Base-by-base conservation (phyloP, 164 flowering plant genomes). In the Sextonia rubra region DNA sequence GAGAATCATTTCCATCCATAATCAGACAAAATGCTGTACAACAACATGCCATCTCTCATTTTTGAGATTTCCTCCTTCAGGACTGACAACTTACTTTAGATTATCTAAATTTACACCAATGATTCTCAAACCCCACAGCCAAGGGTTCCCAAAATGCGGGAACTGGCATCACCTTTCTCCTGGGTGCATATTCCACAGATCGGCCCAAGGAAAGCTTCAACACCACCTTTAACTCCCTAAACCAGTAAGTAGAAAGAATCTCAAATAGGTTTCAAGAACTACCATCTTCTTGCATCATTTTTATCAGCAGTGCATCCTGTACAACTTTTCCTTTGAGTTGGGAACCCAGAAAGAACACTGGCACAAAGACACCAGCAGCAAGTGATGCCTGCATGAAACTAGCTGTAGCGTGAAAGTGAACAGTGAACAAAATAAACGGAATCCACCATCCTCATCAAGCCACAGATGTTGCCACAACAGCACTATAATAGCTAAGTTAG, bases 1-100 rank as follows among this genome's bases (percentile, higher is more conserved):
- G 44, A 32, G 44, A 52, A 52, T 18, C 17, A 52, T 52, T 52
- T 52, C 58, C 58, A 12, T 17, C 17, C 58, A 52, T 52, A 52
- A 52, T 52, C 17, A 52, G 20, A 52, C 24, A 61, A 24, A 64
- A 49, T 47, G 58, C 70, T 68, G 47, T 49, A 68, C 70, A 68
- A 68, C 30, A 68, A 68, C 60, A 68, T 68, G 4, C 44, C 60
- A n/a, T 32, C 44, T 32, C 44, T 32, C 60, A n/a, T 25, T 3
- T 15, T 47, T 12, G 69, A 66, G 24, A 37, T 66, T 37, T 23
- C 32, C 26, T 47, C 18, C 23, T 24, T 67, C 26, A 47, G 69
- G 29, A 68, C 29, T 18, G 44, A 32, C 7, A 32, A 68, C 58
- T 8, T 4, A 17, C 2, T 3, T 27, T 49, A 23, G 12, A 6